These are phyloP conservation scores for Geosmithia flava DNA, from an alignment of 2,329 filamentous ascomycete genomes.

Conservation along the genomic window DNA sequence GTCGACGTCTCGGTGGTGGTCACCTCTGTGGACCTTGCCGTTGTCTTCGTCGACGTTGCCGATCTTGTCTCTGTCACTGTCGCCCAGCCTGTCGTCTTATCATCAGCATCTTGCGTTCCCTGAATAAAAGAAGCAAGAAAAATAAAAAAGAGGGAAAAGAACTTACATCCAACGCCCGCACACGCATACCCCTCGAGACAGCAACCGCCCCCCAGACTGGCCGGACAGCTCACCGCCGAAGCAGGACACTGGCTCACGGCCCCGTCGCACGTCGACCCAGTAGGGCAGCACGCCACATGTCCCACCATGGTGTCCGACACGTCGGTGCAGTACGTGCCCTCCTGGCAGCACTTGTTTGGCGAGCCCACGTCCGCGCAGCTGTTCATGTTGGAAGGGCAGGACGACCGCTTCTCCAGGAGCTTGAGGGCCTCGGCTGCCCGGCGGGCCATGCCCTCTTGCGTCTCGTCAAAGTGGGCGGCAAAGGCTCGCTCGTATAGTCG, in stretches of 20 bases:
- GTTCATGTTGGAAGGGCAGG: constrained; percentile 55
- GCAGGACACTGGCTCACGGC: constrained; percentile 47
- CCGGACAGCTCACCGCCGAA: constrained; percentile 52
- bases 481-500: constrained; percentile 35
- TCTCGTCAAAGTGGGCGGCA: constrained; percentile 26
- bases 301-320: constrained; percentile 52
- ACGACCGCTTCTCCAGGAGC: constrained; percentile 42
- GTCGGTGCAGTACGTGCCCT: constrained; percentile 52
- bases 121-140: not conserved
- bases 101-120: not conserved
- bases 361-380: constrained; percentile 52
- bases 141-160: not conserved
- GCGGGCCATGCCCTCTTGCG: constrained; percentile 18
- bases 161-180: constrained; percentile 57
- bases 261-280: constrained; percentile 50
- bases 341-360: constrained; percentile 61
- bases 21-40: constrained; percentile 14
- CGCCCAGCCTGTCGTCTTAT: not conserved
- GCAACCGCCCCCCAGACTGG: constrained; percentile 58
- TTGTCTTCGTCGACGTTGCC: constrained; percentile 10
- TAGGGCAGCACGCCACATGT: constrained; percentile 63
- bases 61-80: constrained; percentile 1
- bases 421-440: constrained; percentile 33
- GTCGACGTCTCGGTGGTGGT: constrained; percentile 14
- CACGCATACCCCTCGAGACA: constrained; percentile 64